Evolutionary conservation across 208 protist genomes (phyloP).

Genomic region (Novymonas esmeraldas): DNA sequence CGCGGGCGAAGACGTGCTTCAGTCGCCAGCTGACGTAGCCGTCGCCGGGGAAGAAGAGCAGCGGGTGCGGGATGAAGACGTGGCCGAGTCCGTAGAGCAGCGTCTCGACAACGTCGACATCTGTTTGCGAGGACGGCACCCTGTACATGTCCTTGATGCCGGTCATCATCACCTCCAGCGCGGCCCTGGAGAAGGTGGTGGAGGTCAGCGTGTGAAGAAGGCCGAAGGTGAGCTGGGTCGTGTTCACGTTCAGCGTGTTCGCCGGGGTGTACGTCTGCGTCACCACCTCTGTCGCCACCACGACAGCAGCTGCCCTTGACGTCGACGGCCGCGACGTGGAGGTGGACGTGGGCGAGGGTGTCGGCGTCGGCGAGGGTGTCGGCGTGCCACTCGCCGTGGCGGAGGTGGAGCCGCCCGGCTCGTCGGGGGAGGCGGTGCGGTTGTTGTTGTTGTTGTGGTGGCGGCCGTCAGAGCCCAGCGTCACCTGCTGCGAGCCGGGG

Average conservation of each 20-base stretch:
- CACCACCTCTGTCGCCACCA: background rate
- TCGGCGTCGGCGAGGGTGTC: no score
- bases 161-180: slow-evolving; percentile 48
- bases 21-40: slow-evolving; percentile 63
- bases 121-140: slow-evolving; percentile 52
- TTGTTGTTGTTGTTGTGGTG: background rate
- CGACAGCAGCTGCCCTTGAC: background rate
- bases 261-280: slow-evolving; percentile 25
- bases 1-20: slow-evolving; percentile 31
- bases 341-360: background rate
- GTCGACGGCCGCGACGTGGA: background rate
- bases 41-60: slow-evolving; percentile 74
- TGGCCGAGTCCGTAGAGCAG: slow-evolving; percentile 66
- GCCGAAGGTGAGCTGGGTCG: slow-evolving; percentile 64
- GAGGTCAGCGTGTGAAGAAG: slow-evolving; percentile 67
- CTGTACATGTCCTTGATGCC: slow-evolving; percentile 60
- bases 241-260: slow-evolving; percentile 57
- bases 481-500: slow-evolving; percentile 42
- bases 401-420: slow-evolving; percentile 2
- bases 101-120: slow-evolving; percentile 75
- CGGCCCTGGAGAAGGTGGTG: slow-evolving; percentile 39
- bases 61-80: slow-evolving; percentile 38
- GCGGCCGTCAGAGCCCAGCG: slow-evolving; percentile 5
- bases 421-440: slow-evolving; percentile 8
- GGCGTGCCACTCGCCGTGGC: background rate